Evolutionary conservation across 2,329 filamentous ascomycete genomes (phyloP).

Genomic region (Teratosphaeria zuluensis): DNA sequence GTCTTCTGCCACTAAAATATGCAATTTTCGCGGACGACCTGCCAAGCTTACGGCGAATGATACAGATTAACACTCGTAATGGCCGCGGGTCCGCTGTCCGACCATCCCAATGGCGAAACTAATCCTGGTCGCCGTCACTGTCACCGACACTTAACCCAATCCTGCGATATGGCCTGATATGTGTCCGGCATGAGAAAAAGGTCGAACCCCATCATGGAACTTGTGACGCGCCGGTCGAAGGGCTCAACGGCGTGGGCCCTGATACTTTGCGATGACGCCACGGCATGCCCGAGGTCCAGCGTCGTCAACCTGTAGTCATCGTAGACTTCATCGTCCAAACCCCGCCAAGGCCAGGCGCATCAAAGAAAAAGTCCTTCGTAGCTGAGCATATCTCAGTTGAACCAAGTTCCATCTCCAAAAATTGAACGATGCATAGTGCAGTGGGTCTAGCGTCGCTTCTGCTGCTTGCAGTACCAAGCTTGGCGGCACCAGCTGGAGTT

Average conservation of each 20-base stretch:
- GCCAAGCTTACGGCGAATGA: too few relatives aligned
- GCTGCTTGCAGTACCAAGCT: constrained; percentile 10
- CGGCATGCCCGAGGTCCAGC: neutral
- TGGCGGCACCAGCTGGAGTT: constrained; percentile 10
- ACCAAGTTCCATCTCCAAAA: neutral
- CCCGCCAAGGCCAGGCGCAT: neutral
- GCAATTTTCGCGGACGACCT: too few relatives aligned
- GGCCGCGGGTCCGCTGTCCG: too few relatives aligned
- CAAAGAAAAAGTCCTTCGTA: neutral
- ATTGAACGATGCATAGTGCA: neutral
- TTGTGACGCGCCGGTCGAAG: neutral
- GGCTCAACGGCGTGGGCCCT: neutral
- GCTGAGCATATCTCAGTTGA: neutral
- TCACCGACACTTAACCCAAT: too few relatives aligned
- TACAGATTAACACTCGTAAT: too few relatives aligned
- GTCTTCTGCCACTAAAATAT: too few relatives aligned
- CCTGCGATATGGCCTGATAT: neutral
- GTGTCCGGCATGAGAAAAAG: neutral
- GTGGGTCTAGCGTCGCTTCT: constrained; percentile 1
- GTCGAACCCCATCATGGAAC: neutral
- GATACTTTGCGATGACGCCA: neutral
- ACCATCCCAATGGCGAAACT: too few relatives aligned
- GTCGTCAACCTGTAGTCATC: neutral
- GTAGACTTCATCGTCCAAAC: neutral
- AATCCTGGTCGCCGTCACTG: too few relatives aligned